A percentile compares a stretch with the other conserved stretches of the same genome.
Evolutionary conservation across 179 eudicot genomes (phyloP).

Genomic region (Carnegiea gigantea): DNA sequence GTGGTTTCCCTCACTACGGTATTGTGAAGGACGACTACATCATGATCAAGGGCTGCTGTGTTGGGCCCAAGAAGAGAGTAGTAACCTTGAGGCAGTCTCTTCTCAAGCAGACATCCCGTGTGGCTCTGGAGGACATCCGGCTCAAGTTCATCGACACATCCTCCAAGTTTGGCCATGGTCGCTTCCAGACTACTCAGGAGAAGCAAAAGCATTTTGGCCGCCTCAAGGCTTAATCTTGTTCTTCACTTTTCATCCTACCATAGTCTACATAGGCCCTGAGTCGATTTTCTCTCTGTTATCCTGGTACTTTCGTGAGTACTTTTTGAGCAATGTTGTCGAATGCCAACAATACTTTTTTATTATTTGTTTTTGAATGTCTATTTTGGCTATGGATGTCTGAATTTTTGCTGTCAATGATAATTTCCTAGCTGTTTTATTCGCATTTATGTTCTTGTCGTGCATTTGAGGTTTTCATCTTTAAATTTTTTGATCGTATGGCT

Average conservation of each 20-base stretch:
- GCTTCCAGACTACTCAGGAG: constrained; percentile 44
- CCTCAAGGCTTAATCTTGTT: constrained; percentile 29
- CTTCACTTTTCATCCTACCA: background rate
- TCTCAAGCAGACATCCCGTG: constrained; percentile 46
- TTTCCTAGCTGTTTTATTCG: too few relatives aligned
- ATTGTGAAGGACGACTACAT: constrained; percentile 47
- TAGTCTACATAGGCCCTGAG: background rate
- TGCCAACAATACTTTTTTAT: background rate
- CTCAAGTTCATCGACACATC: constrained; percentile 49
- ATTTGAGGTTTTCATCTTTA: too few relatives aligned
- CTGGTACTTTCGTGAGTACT: constrained; percentile 14
- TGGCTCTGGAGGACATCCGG: constrained; percentile 42
- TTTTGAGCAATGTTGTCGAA: constrained; percentile 10
- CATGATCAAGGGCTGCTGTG: constrained; percentile 46
- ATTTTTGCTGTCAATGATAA: background rate
- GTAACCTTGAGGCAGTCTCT: constrained; percentile 49
- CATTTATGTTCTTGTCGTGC: too few relatives aligned
- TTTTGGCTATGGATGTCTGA: constrained; percentile 8
- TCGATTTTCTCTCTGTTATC: background rate
- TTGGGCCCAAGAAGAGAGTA: constrained; percentile 50
- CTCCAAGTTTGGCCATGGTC: constrained; percentile 50
- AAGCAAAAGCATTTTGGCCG: constrained; percentile 34
- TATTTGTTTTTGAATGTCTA: constrained; percentile 6
- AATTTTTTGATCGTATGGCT: too few relatives aligned
- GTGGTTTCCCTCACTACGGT: constrained; percentile 57